Percentiles rank a stretch among this genome's conserved stretches.
Evolutionary conservation across 169 alveolate genomes (phyloP).

Genomic region (Eimeria maxima): DNA sequence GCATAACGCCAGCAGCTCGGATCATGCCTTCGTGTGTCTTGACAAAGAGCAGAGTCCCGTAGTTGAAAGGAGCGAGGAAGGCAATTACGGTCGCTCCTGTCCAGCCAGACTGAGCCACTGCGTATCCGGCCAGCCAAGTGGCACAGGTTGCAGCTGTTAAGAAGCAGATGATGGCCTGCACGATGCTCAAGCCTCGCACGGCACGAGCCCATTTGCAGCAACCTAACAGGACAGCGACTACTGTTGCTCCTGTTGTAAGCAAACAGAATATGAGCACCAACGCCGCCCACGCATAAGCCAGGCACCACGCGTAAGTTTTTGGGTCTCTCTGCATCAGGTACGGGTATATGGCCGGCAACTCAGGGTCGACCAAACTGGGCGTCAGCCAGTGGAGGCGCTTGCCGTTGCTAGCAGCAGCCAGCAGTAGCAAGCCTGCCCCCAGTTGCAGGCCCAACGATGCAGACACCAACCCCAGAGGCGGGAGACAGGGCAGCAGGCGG

Average conservation of each 20-base stretch:
- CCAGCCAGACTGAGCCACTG: constrained; percentile 51
- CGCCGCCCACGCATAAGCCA: constrained; percentile 3
- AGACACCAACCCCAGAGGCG: constrained; percentile 60
- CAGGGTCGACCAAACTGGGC: constrained; percentile 41
- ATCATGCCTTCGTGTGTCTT: constrained; percentile 53
- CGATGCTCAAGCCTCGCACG: constrained; percentile 37
- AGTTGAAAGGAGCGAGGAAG: constrained; percentile 44
- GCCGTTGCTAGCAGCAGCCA: constrained; percentile 61
- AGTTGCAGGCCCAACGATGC: constrained; percentile 69
- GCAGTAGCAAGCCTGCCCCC: constrained; percentile 4
- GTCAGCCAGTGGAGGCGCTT: constrained; percentile 44
- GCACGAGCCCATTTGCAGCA: constrained; percentile 71
- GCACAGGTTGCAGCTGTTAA: constrained; percentile 20
- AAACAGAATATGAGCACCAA: neutral
- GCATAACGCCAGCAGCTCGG: constrained; percentile 57
- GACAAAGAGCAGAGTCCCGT: constrained; percentile 53
- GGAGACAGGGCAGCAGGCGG: constrained; percentile 60
- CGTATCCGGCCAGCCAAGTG: constrained; percentile 39
- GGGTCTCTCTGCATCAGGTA: neutral
- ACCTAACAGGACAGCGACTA: constrained; percentile 16
- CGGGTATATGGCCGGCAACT: constrained; percentile 18
- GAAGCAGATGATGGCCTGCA: constrained; percentile 38
- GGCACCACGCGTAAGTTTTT: constrained; percentile 58
- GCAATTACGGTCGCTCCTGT: neutral
- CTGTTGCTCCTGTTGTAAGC: neutral